phyloP scores from a whole-genome alignment of 116 monocot species.

The Zostera marina region DNA sequence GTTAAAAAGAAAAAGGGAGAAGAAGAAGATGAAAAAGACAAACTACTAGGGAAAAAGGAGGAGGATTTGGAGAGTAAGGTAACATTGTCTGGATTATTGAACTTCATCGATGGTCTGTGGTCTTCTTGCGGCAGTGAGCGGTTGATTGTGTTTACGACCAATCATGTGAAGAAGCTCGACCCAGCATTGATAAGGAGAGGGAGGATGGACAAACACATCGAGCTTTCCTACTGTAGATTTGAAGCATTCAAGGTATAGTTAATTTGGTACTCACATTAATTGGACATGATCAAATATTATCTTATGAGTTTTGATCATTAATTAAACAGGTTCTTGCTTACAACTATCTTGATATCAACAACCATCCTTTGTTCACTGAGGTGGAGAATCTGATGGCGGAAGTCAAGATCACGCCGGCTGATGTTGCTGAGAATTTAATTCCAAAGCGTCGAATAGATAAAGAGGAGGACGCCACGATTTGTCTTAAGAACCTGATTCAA shows the following conservation, averaged over 20 bases:
- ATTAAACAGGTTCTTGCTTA: not conserved
- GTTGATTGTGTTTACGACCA: slow-evolving; percentile 5
- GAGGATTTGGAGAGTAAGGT: slow-evolving; percentile 18
- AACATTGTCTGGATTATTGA: slow-evolving; percentile 6
- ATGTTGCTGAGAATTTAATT: slow-evolving; percentile 5
- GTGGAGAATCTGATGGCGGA: not conserved
- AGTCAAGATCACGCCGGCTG: not conserved
- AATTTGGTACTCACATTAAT: too few species aligned
- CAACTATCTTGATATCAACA: not conserved
- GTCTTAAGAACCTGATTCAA: not conserved
- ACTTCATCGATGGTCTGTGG: slow-evolving; percentile 11
- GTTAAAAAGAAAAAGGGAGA: slow-evolving; percentile 2
- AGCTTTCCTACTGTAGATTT: slow-evolving; percentile 11
- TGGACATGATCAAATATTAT: too few species aligned
- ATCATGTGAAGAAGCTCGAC: slow-evolving; percentile 9
- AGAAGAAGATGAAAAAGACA: slow-evolving; percentile 3
- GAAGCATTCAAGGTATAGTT: not conserved
- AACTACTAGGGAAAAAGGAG: not conserved
- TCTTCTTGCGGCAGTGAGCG: slow-evolving; percentile 5
- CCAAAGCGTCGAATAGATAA: not conserved
- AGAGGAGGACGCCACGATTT: not conserved
- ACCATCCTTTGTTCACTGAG: not conserved
- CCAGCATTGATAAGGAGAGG: slow-evolving; percentile 2
- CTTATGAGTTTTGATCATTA: too few species aligned
- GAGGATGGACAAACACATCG: slow-evolving; percentile 10